These are phyloP conservation scores for Bretziella fagacearum DNA, from an alignment of 2,329 filamentous ascomycete species.

Conservation along the genomic window DNA sequence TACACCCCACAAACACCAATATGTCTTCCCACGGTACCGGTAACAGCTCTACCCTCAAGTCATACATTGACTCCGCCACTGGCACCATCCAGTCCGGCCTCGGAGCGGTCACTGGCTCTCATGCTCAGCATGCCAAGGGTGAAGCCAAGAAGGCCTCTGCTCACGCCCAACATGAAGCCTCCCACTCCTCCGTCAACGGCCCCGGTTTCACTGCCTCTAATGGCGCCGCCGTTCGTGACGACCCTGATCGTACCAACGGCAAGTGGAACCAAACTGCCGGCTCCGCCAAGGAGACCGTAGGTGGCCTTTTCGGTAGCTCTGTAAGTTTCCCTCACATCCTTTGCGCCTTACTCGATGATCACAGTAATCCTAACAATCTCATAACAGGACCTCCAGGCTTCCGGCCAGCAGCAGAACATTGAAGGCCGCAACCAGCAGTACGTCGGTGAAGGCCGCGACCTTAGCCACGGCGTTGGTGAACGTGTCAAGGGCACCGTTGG, in stretches of 20 bases:
- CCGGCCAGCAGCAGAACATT: conserved; percentile 33
- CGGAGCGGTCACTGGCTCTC: conserved; percentile 56
- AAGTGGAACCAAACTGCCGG: conserved; percentile 83
- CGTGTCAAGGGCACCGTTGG: conserved; percentile 58
- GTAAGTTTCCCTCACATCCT: conserved; percentile 23
- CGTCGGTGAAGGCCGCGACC: background rate
- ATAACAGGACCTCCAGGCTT: conserved; percentile 45
- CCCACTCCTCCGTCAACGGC: conserved; percentile 55
- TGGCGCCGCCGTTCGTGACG: conserved; percentile 54
- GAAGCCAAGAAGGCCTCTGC: conserved; percentile 48
- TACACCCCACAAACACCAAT: background rate
- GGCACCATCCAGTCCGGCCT: conserved; percentile 56
- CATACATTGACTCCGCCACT: conserved; percentile 55
- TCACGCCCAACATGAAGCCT: conserved; percentile 51
- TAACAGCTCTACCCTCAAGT: conserved; percentile 54
- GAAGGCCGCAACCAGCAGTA: background rate
- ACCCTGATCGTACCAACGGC: conserved; percentile 53
- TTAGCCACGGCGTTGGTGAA: conserved; percentile 42
- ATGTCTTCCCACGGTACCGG: conserved; percentile 8
- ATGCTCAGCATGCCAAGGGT: conserved; percentile 47
- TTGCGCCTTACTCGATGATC: background rate
- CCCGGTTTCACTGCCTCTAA: conserved; percentile 50
- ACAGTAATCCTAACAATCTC: conserved; percentile 8
- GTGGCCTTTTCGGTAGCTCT: conserved; percentile 59
- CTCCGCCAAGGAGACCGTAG: conserved; percentile 64